phyloP scores from a whole-genome alignment of 2,329 filamentous ascomycete species.

The Verticillium nonalfalfae region DNA sequence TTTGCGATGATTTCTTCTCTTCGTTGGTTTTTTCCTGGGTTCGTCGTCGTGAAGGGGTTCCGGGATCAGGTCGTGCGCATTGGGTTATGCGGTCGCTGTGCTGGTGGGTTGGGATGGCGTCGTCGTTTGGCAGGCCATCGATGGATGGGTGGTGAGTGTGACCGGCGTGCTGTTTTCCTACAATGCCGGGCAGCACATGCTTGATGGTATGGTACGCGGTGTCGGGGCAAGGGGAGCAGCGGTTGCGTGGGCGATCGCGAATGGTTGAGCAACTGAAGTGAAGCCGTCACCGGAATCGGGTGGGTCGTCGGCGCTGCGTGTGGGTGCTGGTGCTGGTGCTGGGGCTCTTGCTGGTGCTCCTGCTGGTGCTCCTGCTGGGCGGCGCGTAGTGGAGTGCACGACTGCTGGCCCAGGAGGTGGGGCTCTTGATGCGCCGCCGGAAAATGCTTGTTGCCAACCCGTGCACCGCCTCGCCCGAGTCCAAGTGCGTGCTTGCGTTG shows the following conservation, averaged over 20 bases:
- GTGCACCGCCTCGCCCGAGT: not conserved
- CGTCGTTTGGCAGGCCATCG: not conserved
- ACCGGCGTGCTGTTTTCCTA: not conserved
- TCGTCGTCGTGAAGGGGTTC: too few relatives aligned
- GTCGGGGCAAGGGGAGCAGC: too few relatives aligned
- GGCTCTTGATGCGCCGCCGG: not conserved
- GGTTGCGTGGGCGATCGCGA: not conserved
- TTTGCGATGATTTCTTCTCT: not conserved
- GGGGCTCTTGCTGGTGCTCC: too few relatives aligned
- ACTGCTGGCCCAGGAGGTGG: too few relatives aligned
- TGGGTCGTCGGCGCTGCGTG: not conserved
- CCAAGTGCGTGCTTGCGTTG: not conserved
- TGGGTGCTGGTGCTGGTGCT: not conserved
- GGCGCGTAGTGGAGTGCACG: too few relatives aligned
- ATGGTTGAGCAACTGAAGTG: not conserved
- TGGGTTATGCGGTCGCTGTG: not conserved
- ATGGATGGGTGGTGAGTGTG: not conserved
- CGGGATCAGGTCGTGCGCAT: not conserved
- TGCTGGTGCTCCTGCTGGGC: too few relatives aligned
- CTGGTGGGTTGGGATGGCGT: not conserved
- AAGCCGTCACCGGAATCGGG: not conserved
- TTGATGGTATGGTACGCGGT: not conserved
- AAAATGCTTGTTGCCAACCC: not conserved
- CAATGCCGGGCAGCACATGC: not conserved
- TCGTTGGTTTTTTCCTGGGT: too few relatives aligned